Evolutionary conservation across 768 basidiomycete species (phyloP).

Genomic region (Pleurotus citrinopileatus): DNA sequence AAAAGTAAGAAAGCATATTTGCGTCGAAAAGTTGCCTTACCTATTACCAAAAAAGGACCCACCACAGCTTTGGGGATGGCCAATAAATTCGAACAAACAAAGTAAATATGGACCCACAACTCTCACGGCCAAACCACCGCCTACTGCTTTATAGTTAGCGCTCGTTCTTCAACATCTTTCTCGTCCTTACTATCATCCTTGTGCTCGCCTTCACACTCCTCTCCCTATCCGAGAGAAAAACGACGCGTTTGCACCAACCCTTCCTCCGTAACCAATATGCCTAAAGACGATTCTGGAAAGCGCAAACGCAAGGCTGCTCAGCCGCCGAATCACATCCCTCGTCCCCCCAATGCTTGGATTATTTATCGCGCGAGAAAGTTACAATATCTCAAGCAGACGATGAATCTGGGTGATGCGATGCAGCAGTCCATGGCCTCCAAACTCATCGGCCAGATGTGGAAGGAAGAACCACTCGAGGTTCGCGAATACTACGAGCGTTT

Average conservation of each 20-base stretch:
- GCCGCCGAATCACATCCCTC: background rate
- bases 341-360: slow-evolving; percentile 85
- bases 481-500: slow-evolving; percentile 48
- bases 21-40: too few relatives aligned
- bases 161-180: slow-evolving; percentile 7
- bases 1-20: too few relatives aligned
- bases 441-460: slow-evolving; percentile 65
- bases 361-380: slow-evolving; percentile 68
- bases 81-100: slow-evolving; percentile 1
- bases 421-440: slow-evolving; percentile 64
- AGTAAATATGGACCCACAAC: slow-evolving; percentile 11
- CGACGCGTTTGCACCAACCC: background rate
- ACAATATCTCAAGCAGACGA: slow-evolving; percentile 34
- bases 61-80: too few relatives aligned
- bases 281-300: background rate
- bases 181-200: background rate
- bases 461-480: slow-evolving; percentile 42
- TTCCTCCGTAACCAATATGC: background rate
- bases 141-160: slow-evolving; percentile 4
- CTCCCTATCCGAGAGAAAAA: background rate
- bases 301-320: background rate
- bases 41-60: too few relatives aligned
- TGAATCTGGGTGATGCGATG: slow-evolving; percentile 30
- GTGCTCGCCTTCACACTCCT: background rate
- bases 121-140: slow-evolving; percentile 6